phyloP scores from a whole-genome alignment of 768 basidiomycete species.

The Tulasnella sp. region DNA sequence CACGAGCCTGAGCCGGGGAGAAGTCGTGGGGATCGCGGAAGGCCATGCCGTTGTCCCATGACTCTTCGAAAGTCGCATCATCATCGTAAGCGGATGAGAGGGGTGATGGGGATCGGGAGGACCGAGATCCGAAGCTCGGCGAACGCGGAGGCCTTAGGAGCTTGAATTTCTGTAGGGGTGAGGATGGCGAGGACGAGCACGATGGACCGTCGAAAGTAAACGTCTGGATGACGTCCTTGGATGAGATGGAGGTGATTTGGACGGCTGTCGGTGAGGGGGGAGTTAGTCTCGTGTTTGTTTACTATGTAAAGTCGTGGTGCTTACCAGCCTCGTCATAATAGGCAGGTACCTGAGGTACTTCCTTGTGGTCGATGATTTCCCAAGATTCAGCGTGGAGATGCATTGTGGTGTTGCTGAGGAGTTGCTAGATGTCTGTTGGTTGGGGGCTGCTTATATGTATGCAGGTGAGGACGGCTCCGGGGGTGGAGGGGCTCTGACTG shows the following conservation, averaged over 20 bases:
- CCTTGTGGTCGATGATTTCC: conserved; percentile 33
- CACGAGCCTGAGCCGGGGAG: conserved; percentile 32
- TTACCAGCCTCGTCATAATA: conserved; percentile 34
- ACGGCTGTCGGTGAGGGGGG: conserved; percentile 11
- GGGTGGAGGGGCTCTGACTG: conserved; percentile 14
- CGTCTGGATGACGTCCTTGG: conserved; percentile 29
- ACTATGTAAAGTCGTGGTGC: background rate
- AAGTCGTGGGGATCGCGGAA: conserved; percentile 33
- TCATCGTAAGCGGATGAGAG: conserved; percentile 10
- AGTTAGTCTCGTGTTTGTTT: background rate
- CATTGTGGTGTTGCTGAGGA: background rate
- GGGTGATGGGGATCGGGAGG: conserved; percentile 17
- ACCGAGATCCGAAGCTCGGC: conserved; percentile 28
- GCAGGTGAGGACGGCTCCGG: conserved; percentile 15
- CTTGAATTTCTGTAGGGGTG: conserved; percentile 19
- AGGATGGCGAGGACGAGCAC: conserved; percentile 18
- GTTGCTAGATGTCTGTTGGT: background rate
- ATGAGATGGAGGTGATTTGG: conserved; percentile 32
- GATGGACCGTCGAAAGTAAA: conserved; percentile 30
- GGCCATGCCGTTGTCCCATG: background rate
- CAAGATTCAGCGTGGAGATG: conserved; percentile 30
- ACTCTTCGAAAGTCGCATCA: background rate
- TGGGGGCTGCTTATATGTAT: background rate
- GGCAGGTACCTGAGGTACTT: conserved; percentile 29
- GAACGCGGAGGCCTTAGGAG: conserved; percentile 25